Evolutionary conservation across 164 flowering plant species (phyloP), one percentile per base, ranked within the genome.

Genomic region (Chimonanthus salicifolius): DNA sequence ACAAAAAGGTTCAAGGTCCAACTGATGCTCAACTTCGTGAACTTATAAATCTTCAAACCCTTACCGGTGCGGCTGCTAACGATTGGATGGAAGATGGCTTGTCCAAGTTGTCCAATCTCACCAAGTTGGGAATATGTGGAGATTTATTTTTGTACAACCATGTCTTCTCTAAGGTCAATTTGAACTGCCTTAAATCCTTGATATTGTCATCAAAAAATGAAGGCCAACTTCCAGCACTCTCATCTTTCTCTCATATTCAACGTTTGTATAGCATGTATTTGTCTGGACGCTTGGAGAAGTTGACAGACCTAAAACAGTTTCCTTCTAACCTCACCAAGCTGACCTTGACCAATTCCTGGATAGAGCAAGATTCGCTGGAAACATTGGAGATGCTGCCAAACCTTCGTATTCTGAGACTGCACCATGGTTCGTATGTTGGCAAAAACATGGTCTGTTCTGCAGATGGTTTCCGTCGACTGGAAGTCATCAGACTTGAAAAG

Each of bases 281-380:
- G 18, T 13, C 2, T 7, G 71, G 71, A 69, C 13, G 47, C 9
- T 69, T 69, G 15, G 20, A 48, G 54, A 69, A n/a, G 16, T 45
- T 68, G 5, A 50, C 58, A 6, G 7, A 49, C n/a, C 47, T n/a
- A 47, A 8, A 16, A 47, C 58, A 49, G 6, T 48, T 18, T 58
- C 71, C 58, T 20, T 58, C 51, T 4, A 48, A 69, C 71, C 58
- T 69, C 54, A 69, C 71, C 18, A 49, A 69, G 20, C 16, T 49
- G 21, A 13, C 5, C 8, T 48, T 69, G 71, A 47, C 6, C 4
- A 18, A 46, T 46, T 44, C 68, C 11, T 9, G 21, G 49, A 47
- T 69, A 49, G 9, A 16, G 51, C 58, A 49, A 47, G 71, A 69
- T 7, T 43, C 65, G 8, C n/a, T 62, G 45, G 58, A 9, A 20